Evolutionary conservation across 1,284 basidiomycete species (phyloP).

Genomic region (Ustilago sp.): DNA sequence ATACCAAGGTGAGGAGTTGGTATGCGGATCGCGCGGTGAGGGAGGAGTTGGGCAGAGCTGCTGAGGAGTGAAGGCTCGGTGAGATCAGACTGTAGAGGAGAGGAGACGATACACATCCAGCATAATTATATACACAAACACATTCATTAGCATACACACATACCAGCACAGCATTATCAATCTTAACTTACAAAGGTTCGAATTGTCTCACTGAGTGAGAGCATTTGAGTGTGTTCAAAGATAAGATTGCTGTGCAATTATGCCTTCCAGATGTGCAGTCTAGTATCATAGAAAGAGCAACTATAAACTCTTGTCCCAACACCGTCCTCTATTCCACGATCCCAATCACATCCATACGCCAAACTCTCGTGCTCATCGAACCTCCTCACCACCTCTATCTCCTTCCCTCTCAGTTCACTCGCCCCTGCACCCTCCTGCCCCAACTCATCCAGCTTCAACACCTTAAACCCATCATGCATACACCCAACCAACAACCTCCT

Average conservation of each 20-base stretch:
- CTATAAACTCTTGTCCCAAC: conserved; percentile 78
- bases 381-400: conserved; percentile 71
- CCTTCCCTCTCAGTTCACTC: conserved; percentile 32
- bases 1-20: conserved; percentile 62
- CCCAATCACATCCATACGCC: conserved; percentile 97
- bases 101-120: background rate
- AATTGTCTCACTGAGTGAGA: background rate
- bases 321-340: conserved; percentile 69
- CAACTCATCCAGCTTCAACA: conserved; percentile 38
- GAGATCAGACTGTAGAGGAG: too few relatives aligned
- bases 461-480: conserved; percentile 97
- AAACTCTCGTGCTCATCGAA: conserved; percentile 85
- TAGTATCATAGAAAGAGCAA: conserved; percentile 96
- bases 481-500: conserved; percentile 83
- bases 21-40: conserved; percentile 71
- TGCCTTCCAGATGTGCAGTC: conserved; percentile 80
- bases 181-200: too few relatives aligned
- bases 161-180: background rate
- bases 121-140: background rate
- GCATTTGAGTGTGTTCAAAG: background rate
- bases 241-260: background rate
- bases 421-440: conserved; percentile 5
- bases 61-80: conserved; percentile 10
- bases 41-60: conserved; percentile 4
- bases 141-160: conserved; percentile 1